phyloP scores from a whole-genome alignment of 768 basidiomycete species.

The Suillus cothurnatus region DNA sequence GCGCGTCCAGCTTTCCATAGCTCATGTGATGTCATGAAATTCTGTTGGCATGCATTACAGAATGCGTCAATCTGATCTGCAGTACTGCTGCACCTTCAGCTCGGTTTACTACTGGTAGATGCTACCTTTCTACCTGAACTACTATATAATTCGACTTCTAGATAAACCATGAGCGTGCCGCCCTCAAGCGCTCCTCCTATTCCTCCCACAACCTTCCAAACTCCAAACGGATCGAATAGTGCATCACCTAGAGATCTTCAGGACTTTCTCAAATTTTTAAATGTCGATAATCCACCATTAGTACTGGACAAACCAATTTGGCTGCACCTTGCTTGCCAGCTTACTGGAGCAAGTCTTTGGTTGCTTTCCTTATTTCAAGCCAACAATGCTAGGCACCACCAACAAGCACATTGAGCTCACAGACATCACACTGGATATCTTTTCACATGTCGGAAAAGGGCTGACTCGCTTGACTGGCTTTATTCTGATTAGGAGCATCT shows the following conservation, averaged over 20 bases:
- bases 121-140: background rate
- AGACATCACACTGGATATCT: conserved; percentile 54
- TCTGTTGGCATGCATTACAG: background rate
- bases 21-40: background rate
- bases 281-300: conserved; percentile 30
- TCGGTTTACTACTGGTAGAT: background rate
- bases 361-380: conserved; percentile 55
- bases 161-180: conserved; percentile 27
- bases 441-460: conserved; percentile 50
- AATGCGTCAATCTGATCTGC: background rate
- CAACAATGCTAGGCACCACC: conserved; percentile 52
- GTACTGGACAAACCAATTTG: conserved; percentile 45
- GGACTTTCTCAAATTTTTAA: conserved; percentile 44
- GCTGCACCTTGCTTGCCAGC: conserved; percentile 50
- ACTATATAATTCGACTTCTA: background rate
- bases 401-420: conserved; percentile 60
- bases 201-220: conserved; percentile 35
- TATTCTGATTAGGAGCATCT: conserved; percentile 48
- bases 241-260: conserved; percentile 42
- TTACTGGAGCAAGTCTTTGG: conserved; percentile 56
- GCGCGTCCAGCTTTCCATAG: conserved; percentile 6
- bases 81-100: background rate
- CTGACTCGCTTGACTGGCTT: conserved; percentile 44
- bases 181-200: conserved; percentile 22
- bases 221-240: conserved; percentile 24